phyloP scores from a whole-genome alignment of 192 early-diverging fungal species.

The Podila epicladia region DNA sequence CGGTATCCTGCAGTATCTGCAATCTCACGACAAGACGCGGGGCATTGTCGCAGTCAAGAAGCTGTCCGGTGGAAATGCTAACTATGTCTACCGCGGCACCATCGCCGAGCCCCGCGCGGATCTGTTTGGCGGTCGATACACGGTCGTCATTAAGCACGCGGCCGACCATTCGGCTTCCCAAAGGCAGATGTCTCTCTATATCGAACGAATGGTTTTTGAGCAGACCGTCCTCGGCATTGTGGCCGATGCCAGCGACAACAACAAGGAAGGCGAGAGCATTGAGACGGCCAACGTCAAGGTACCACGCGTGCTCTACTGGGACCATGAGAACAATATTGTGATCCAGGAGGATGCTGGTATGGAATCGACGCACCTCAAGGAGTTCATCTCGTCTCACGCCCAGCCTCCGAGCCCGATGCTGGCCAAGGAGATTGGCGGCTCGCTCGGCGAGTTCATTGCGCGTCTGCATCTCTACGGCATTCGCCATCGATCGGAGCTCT shows the following conservation, averaged over 20 bases:
- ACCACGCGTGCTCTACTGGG: slow-evolving; percentile 42
- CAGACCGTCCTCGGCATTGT: slow-evolving; percentile 26
- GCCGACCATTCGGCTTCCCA: slow-evolving; percentile 23
- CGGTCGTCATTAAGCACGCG: slow-evolving; percentile 46
- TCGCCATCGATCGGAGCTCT: slow-evolving; percentile 30
- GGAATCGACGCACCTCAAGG: slow-evolving; percentile 35
- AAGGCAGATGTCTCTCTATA: slow-evolving; percentile 24
- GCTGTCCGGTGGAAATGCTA: slow-evolving; percentile 45
- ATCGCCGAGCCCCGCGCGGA: slow-evolving; percentile 21
- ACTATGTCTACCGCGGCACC: slow-evolving; percentile 50
- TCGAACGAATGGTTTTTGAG: slow-evolving; percentile 45
- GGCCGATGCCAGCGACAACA: slow-evolving; percentile 36
- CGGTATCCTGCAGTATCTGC: slow-evolving; percentile 39
- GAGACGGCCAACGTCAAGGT: slow-evolving; percentile 28
- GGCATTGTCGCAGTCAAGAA: slow-evolving; percentile 44
- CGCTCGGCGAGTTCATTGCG: slow-evolving; percentile 48
- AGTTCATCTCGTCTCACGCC: slow-evolving; percentile 35
- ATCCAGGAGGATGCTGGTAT: slow-evolving; percentile 48
- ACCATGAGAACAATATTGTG: slow-evolving; percentile 39
- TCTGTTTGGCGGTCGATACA: slow-evolving; percentile 31
- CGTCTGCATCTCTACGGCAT: slow-evolving; percentile 44
- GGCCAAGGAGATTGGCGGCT: slow-evolving; percentile 38
- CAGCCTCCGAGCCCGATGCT: slow-evolving; percentile 30
- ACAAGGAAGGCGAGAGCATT: slow-evolving; percentile 33
- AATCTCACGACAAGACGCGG: slow-evolving; percentile 34